Conservation (phyloP, 768 basidiomycete species). For the Serendipita vermifera region DNA sequence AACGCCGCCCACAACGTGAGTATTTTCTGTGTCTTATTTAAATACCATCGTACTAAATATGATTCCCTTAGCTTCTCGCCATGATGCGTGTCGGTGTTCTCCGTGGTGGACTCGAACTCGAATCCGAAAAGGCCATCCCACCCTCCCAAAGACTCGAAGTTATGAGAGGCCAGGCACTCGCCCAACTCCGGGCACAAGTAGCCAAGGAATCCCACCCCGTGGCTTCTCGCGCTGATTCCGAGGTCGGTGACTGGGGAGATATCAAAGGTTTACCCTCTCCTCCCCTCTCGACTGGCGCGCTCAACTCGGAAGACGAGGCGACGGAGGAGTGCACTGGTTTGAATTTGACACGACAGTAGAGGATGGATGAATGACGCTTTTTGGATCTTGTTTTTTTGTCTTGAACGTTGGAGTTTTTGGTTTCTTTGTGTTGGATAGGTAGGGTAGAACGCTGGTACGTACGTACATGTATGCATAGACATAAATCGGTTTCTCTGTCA, state of each 20-base stretch:
- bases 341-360: too few species aligned
- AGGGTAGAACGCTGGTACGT: too few species aligned
- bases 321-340: too few species aligned
- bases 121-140: slow-evolving; percentile 49
- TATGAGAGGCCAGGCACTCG: slow-evolving; percentile 25
- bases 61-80: slow-evolving; percentile 30
- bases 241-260: neutral
- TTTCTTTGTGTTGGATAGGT: too few species aligned
- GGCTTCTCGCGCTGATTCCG: neutral
- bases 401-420: too few species aligned
- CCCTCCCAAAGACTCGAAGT: slow-evolving; percentile 63
- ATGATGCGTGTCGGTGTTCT: slow-evolving; percentile 51
- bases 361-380: too few species aligned
- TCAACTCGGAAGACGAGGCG: slow-evolving; percentile 1
- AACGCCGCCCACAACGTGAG: slow-evolving; percentile 77
- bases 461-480: too few species aligned
- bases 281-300: slow-evolving; percentile 1
- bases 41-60: slow-evolving; percentile 3
- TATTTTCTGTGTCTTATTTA: slow-evolving; percentile 4
- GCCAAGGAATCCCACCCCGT: neutral
- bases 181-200: neutral
- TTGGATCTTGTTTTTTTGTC: too few species aligned
- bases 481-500: too few species aligned
- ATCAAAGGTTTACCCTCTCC: neutral
- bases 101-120: slow-evolving; percentile 41